Percentiles rank a stretch among this genome's conserved stretches.
Evolutionary conservation across 495 filamentous ascomycete genomes (phyloP).

Genomic region (Xylaria castorea): DNA sequence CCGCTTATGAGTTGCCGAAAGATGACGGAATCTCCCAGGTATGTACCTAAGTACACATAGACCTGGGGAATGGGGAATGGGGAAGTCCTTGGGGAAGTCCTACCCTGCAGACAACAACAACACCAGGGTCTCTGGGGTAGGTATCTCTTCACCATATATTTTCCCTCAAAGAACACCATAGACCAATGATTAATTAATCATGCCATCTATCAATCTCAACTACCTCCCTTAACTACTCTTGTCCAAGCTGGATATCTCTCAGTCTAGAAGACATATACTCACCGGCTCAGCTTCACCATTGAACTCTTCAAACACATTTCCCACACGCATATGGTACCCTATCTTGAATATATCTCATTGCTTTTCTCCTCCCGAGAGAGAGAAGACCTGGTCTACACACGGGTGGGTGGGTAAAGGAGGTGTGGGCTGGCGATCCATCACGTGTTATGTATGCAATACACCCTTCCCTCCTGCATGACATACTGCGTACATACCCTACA

Average conservation of each 20-base stretch:
- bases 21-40: neutral
- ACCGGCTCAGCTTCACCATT: neutral
- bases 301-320: neutral
- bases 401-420: neutral
- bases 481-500: slow-evolving; percentile 10
- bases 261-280: neutral
- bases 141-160: neutral
- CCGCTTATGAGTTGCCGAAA: neutral
- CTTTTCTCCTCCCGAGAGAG: neutral
- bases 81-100: neutral
- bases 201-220: neutral
- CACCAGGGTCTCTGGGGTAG: neutral
- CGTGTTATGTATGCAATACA: slow-evolving; percentile 27
- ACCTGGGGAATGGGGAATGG: neutral
- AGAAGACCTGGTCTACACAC: neutral
- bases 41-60: neutral
- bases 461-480: slow-evolving; percentile 25
- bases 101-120: neutral
- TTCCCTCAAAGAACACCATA: neutral
- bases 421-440: slow-evolving; percentile 14
- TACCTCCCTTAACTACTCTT: neutral
- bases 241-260: neutral
- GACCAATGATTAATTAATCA: no score
- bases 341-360: neutral
- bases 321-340: neutral